These are phyloP conservation scores for Arthrobotrys entomopaga DNA, from an alignment of 2,329 filamentous ascomycete genomes.

Conservation along the genomic window DNA sequence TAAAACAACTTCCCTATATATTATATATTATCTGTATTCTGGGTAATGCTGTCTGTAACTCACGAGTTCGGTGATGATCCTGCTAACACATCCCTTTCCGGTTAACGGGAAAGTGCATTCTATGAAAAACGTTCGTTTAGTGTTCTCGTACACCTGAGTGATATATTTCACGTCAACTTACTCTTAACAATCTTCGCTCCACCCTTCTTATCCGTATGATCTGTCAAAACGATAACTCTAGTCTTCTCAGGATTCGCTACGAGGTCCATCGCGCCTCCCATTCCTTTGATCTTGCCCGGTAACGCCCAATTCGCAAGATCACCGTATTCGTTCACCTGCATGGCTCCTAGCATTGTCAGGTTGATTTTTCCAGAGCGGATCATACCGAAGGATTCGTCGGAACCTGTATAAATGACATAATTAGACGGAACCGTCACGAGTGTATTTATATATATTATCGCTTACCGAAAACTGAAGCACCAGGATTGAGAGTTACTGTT, in stretches of 20 bases:
- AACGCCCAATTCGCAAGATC: constrained; percentile 93
- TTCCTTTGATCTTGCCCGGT: constrained; percentile 87
- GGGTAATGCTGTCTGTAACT: constrained; percentile 62
- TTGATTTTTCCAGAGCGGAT: constrained; percentile 86
- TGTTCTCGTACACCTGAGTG: not conserved
- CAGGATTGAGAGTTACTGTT: constrained; percentile 81
- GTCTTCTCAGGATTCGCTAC: constrained; percentile 76
- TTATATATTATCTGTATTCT: not conserved
- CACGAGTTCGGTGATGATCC: constrained; percentile 75
- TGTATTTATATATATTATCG: not conserved
- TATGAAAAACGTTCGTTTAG: constrained; percentile 30
- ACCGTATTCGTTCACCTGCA: constrained; percentile 80
- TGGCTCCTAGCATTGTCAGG: constrained; percentile 82
- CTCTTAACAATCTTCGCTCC: constrained; percentile 72
- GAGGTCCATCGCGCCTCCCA: constrained; percentile 81
- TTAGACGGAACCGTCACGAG: not conserved
- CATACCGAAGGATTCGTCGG: constrained; percentile 85
- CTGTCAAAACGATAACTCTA: constrained; percentile 77
- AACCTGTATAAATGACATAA: constrained; percentile 63
- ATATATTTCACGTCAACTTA: constrained; percentile 18
- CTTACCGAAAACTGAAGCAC: constrained; percentile 75
- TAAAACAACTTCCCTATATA: not conserved
- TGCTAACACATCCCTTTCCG: constrained; percentile 74
- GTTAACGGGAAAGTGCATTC: constrained; percentile 73
- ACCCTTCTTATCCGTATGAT: constrained; percentile 76